Evolutionary conservation across 2,329 filamentous ascomycete genomes (phyloP).

Genomic region (Neonectria hederae): DNA sequence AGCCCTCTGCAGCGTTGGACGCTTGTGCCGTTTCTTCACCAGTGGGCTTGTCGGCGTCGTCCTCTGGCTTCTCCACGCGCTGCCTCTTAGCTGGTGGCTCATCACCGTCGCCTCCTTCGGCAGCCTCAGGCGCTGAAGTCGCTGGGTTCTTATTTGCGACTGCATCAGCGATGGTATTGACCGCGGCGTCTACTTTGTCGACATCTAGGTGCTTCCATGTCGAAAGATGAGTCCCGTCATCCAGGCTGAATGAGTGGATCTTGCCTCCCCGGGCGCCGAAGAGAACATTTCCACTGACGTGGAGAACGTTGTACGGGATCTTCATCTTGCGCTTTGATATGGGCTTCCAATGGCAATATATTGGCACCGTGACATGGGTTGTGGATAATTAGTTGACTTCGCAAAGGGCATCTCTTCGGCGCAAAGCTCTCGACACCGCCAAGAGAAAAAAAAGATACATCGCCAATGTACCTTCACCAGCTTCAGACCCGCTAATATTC

Average conservation of each 20-base stretch:
- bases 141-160: conserved; percentile 26
- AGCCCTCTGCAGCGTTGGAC: conserved; percentile 9
- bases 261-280: conserved; percentile 78
- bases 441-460: conserved; percentile 48
- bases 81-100: conserved; percentile 51
- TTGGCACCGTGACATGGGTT: conserved; percentile 8
- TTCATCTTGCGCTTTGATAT: conserved; percentile 48
- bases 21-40: conserved; percentile 32
- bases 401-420: conserved; percentile 11
- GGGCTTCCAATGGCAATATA: conserved; percentile 6
- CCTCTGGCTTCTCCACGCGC: conserved; percentile 41
- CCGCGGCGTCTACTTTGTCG: conserved; percentile 45
- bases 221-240: conserved; percentile 66
- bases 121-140: conserved; percentile 11
- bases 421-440: conserved; percentile 32
- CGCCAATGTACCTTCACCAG: conserved; percentile 40
- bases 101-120: conserved; percentile 34
- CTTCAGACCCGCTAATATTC: conserved; percentile 18
- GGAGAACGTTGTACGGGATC: conserved; percentile 73
- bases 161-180: conserved; percentile 33
- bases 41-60: conserved; percentile 30
- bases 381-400: conserved; percentile 19
- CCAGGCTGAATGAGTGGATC: conserved; percentile 72
- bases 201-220: conserved; percentile 67
- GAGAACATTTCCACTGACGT: conserved; percentile 65